phyloP scores from a whole-genome alignment of 176 grass and related monocot species.

The Miscanthus lutarioriparius region DNA sequence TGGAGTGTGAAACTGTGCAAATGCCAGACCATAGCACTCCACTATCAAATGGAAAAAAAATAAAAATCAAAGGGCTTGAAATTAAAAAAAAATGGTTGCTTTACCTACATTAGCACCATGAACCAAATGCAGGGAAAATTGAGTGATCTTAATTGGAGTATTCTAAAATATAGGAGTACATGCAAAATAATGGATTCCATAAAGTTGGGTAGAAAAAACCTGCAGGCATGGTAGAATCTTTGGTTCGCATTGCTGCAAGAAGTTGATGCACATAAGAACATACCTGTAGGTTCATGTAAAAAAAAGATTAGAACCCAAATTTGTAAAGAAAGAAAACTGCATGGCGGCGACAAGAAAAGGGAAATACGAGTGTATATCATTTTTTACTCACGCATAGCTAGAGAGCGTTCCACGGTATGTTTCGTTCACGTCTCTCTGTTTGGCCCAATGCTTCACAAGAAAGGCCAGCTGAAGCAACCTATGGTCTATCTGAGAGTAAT shows the following conservation, averaged over 20 bases:
- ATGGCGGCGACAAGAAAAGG: not conserved
- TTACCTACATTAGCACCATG: not conserved
- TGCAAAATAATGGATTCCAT: not conserved
- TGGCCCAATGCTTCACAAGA: conserved; percentile 79
- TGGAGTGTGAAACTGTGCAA: conserved; percentile 4
- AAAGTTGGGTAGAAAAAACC: conserved; percentile 34
- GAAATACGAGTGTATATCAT: not conserved
- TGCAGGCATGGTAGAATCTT: conserved; percentile 73
- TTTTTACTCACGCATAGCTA: conserved; percentile 60
- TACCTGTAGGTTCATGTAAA: conserved; percentile 45
- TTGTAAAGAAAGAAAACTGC: not conserved
- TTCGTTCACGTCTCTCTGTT: conserved; percentile 51
- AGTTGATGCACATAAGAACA: conserved; percentile 73
- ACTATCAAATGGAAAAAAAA: conserved; percentile 21
- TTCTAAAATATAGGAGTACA: not conserved
- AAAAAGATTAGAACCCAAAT: conserved; percentile 5
- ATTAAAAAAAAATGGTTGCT: not conserved
- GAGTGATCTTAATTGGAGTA: not conserved
- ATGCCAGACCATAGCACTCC: conserved; percentile 16
- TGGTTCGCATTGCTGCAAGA: conserved; percentile 59
- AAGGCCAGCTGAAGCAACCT: conserved; percentile 57
- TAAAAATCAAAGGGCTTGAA: not conserved
- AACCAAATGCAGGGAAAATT: conserved; percentile 9
- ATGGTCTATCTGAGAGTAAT: conserved; percentile 63
- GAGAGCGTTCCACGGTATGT: conserved; percentile 66